Evolutionary conservation across 768 basidiomycete genomes (phyloP).

Genomic region (Kwoniella dendrophila): DNA sequence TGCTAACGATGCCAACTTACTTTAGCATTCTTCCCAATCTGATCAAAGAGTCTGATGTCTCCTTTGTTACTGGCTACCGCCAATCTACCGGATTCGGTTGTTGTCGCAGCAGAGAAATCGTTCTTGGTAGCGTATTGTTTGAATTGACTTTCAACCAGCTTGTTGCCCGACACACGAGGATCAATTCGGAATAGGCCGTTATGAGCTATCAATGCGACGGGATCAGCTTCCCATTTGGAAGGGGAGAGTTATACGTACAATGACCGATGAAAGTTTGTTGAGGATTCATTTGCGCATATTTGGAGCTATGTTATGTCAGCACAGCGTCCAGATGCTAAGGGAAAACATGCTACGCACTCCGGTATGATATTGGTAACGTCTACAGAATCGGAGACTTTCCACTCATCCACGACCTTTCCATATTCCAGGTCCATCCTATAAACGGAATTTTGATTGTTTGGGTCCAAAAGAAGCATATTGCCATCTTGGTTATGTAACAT

Average conservation of each 20-base stretch:
- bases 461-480: constrained; percentile 91
- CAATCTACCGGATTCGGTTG: constrained; percentile 80
- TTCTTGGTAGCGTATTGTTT: constrained; percentile 96
- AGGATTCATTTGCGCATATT: constrained; percentile 88
- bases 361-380: constrained; percentile 87
- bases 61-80: constrained; percentile 96
- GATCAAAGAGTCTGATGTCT: constrained; percentile 90
- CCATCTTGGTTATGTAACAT: constrained; percentile 97
- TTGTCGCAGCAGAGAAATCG: constrained; percentile 88
- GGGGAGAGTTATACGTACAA: constrained; percentile 38
- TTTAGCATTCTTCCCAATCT: constrained; percentile 97
- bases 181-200: constrained; percentile 98
- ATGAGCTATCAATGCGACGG: constrained; percentile 62
- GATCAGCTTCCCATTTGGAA: constrained; percentile 3
- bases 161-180: constrained; percentile 86
- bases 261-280: constrained; percentile 89
- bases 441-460: constrained; percentile 74
- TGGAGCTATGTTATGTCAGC: constrained; percentile 59
- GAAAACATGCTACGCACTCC: constrained; percentile 56
- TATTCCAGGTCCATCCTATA: constrained; percentile 88
- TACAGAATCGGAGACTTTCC: constrained; percentile 92
- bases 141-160: constrained; percentile 90
- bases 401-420: constrained; percentile 96
- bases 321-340: neutral
- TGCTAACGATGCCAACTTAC: constrained; percentile 30